Conservation (phyloP, 2,329 filamentous ascomycete species). For the Ophiostoma himal-ulmi region DNA sequence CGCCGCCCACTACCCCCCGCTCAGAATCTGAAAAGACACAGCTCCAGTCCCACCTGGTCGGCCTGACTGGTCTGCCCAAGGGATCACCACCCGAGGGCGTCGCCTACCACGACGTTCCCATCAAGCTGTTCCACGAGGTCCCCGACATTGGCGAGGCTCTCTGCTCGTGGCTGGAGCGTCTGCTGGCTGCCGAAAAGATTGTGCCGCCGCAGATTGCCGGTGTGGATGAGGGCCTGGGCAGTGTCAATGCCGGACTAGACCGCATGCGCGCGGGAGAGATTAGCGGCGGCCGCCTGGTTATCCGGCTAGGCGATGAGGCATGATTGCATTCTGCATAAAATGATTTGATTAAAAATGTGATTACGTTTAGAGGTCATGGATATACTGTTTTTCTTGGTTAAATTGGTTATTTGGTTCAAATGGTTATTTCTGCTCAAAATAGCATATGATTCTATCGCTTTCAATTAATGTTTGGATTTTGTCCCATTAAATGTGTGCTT, state of each 20-base stretch:
- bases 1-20: slow-evolving; percentile 34
- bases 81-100: slow-evolving; percentile 40
- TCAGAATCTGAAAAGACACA: background rate
- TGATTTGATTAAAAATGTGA: background rate
- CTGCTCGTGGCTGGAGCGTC: slow-evolving; percentile 59
- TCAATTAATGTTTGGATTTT: background rate
- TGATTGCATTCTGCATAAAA: background rate
- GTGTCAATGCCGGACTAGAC: slow-evolving; percentile 63
- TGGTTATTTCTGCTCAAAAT: background rate
- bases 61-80: slow-evolving; percentile 63
- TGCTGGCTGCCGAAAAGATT: slow-evolving; percentile 52
- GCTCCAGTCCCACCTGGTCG: slow-evolving; percentile 53
- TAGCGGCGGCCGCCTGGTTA: slow-evolving; percentile 64
- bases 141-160: slow-evolving; percentile 57
- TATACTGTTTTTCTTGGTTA: background rate
- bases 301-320: slow-evolving; percentile 33
- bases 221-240: slow-evolving; percentile 56
- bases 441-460: background rate
- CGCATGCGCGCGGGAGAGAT: slow-evolving; percentile 59
- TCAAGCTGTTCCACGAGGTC: slow-evolving; percentile 69
- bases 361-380: background rate
- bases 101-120: slow-evolving; percentile 60
- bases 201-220: slow-evolving; percentile 60
- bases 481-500: no score
- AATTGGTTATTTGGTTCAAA: background rate